phyloP scores from a whole-genome alignment of 129 eudicot genomes.

The Helichrysum umbraculigerum region DNA sequence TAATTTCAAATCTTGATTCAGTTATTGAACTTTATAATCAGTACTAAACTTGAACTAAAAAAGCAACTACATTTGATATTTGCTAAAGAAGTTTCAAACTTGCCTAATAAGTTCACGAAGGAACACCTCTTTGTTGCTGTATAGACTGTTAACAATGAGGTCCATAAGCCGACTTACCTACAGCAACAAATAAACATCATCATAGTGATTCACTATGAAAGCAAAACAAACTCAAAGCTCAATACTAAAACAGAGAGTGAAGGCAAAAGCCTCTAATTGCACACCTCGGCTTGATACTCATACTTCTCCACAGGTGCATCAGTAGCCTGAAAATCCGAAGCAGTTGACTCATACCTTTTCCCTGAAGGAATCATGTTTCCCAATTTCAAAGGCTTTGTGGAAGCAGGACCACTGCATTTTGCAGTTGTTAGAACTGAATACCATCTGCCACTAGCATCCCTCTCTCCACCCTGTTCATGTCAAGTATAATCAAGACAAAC shows the following conservation, averaged over 20 bases:
- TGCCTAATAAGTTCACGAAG: constrained; percentile 98
- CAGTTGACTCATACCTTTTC: constrained; percentile 64
- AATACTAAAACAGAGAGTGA: neutral
- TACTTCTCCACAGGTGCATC: constrained; percentile 64
- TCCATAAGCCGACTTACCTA: constrained; percentile 99
- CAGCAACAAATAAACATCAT: constrained; percentile 3
- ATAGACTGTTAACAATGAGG: constrained; percentile 91
- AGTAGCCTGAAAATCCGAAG: constrained; percentile 62
- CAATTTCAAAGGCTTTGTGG: constrained; percentile 31
- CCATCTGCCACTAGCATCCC: constrained; percentile 49
- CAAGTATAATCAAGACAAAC: constrained; percentile 9
- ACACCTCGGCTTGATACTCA: constrained; percentile 99
- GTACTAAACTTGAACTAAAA: too few relatives aligned
- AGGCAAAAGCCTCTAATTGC: neutral
- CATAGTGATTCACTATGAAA: neutral
- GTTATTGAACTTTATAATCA: neutral
- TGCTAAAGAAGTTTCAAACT: neutral
- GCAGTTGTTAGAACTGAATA: constrained; percentile 47
- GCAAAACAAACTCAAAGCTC: neutral
- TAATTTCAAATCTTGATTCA: too few relatives aligned
- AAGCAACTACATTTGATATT: constrained; percentile 6
- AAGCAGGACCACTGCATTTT: constrained; percentile 30
- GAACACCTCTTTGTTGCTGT: constrained; percentile 94
- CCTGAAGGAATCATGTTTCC: constrained; percentile 40
- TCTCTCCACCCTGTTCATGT: constrained; percentile 51